A percentile compares a stretch with the other conserved stretches of the same genome.
Conservation (phyloP, 1,139 yeast species). For the Citeromyces hawaiiensis region DNA sequence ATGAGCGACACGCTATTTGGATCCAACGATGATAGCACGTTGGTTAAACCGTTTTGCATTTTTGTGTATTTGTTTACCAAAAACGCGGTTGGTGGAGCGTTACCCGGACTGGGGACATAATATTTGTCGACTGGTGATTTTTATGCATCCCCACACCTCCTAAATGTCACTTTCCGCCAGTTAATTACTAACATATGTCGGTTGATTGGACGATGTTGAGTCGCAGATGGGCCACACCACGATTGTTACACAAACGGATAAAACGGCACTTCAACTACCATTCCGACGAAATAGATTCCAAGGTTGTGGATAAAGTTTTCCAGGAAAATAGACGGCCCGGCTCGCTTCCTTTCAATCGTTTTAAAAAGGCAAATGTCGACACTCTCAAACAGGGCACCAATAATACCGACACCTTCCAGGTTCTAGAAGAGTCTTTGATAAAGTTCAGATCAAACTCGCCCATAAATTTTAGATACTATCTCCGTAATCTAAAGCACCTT, state of each 20-base stretch:
- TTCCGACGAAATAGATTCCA: conserved; percentile 11
- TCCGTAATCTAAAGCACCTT: conserved; percentile 14
- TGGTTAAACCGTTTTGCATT: not conserved
- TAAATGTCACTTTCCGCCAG: too few species aligned
- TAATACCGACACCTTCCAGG: conserved; percentile 1
- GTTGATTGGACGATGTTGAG: not conserved
- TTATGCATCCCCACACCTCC: not conserved
- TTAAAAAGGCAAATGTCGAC: conserved; percentile 6
- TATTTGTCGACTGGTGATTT: too few species aligned
- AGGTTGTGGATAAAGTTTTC: conserved; percentile 14
- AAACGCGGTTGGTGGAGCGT: not conserved
- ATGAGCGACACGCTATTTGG: conserved; percentile 3
- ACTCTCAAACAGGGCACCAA: not conserved
- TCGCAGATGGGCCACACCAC: not conserved
- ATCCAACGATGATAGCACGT: conserved; percentile 2
- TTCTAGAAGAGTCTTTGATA: conserved; percentile 12
- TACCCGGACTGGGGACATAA: not conserved
- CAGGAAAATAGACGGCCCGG: conserved; percentile 9
- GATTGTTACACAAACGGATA: not conserved
- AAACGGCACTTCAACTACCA: not conserved
- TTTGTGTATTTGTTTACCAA: not conserved
- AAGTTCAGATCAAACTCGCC: conserved; percentile 15
- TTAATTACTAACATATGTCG: not conserved
- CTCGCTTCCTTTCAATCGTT: not conserved
- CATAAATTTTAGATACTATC: conserved; percentile 23